Conservation (phyloP, 2,329 filamentous ascomycete species). For the Neodidymelliopsis sp. region DNA sequence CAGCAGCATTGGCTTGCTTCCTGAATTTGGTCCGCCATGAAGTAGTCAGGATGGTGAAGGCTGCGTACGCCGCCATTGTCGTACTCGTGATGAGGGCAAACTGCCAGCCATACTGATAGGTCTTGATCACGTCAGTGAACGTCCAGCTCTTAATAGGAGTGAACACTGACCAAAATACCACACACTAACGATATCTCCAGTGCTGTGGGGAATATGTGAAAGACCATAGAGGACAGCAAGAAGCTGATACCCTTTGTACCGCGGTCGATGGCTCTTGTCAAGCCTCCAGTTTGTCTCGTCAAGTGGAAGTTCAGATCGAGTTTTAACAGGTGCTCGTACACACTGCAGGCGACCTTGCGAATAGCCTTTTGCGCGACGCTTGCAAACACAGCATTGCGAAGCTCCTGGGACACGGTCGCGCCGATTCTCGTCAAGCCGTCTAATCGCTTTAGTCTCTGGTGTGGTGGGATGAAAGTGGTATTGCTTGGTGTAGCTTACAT, state of each 20-base stretch:
- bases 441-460: constrained; percentile 40
- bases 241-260: constrained; percentile 99
- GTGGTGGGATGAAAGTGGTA: constrained; percentile 7
- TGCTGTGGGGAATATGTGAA: constrained; percentile 92
- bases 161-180: constrained; percentile 73
- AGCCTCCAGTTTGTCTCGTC: constrained; percentile 89
- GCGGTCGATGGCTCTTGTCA: constrained; percentile 93
- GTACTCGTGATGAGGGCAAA: constrained; percentile 89
- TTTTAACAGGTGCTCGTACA: constrained; percentile 87
- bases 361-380: constrained; percentile 98
- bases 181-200: constrained; percentile 96
- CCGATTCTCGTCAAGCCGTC: constrained; percentile 88
- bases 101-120: constrained; percentile 90
- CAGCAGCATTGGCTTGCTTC: constrained; percentile 92
- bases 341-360: constrained; percentile 85
- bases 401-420: constrained; percentile 87
- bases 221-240: constrained; percentile 95
- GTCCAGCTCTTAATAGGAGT: not conserved
- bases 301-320: constrained; percentile 95
- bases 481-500: constrained; percentile 58
- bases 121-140: constrained; percentile 56
- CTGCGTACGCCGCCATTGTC: constrained; percentile 93
- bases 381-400: constrained; percentile 95
- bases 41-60: constrained; percentile 97
- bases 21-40: constrained; percentile 97